Percentiles rank a stretch among this genome's conserved stretches.
Evolutionary conservation across 305 asterid genomes (phyloP).

Genomic region (Solanum hybrid): DNA sequence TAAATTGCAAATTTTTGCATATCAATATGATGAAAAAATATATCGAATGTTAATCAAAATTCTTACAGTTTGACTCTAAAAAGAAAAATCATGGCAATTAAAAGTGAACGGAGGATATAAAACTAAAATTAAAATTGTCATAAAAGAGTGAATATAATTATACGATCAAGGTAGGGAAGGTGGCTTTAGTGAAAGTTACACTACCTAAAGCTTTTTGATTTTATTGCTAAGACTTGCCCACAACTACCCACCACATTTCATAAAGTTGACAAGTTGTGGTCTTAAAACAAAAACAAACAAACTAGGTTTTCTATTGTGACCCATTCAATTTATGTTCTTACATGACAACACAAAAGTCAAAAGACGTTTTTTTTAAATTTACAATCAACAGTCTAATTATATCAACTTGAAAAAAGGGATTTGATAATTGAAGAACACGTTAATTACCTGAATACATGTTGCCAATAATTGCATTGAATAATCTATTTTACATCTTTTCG

Average conservation of each 20-base stretch:
- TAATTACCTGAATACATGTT: background rate
- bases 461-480: background rate
- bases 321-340: background rate
- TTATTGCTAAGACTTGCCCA: background rate
- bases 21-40: no score
- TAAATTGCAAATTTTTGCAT: background rate
- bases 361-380: background rate
- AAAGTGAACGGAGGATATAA: no score
- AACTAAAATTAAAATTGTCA: background rate
- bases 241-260: background rate
- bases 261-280: background rate
- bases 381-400: background rate
- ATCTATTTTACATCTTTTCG: background rate
- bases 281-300: background rate
- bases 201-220: background rate
- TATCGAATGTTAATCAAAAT: no score
- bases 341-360: background rate
- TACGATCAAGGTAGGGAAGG: background rate
- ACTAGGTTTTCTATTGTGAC: background rate
- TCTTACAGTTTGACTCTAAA: no score
- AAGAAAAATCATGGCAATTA: rapidly evolving
- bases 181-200: background rate
- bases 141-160: background rate
- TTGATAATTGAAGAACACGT: background rate
- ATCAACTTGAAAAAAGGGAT: background rate